Evolutionary conservation across 139 green algal species (phyloP).

Genomic region (Chlamydomonas asymmetrica): DNA sequence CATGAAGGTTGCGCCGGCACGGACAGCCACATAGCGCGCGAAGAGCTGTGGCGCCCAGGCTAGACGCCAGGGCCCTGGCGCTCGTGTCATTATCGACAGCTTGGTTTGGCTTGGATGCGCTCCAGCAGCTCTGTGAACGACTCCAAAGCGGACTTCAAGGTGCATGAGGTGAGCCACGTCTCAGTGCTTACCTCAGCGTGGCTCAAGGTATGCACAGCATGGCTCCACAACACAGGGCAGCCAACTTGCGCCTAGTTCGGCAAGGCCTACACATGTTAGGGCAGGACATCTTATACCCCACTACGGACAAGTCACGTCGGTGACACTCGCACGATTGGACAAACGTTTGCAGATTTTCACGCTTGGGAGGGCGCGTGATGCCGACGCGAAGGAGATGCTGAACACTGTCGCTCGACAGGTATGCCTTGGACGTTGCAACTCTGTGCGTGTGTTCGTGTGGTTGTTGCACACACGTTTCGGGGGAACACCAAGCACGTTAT

Average conservation of each 20-base stretch:
- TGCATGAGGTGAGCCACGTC: conserved; percentile 44
- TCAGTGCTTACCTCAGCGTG: too few relatives aligned
- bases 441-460: neutral
- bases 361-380: neutral
- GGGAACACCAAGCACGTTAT: too few relatives aligned
- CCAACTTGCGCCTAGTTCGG: neutral
- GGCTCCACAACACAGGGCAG: neutral
- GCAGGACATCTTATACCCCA: neutral
- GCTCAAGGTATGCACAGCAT: neutral
- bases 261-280: neutral
- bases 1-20: too few relatives aligned
- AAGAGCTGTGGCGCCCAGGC: too few relatives aligned
- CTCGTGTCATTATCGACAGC: too few relatives aligned
- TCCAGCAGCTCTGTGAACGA: too few relatives aligned
- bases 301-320: neutral
- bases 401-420: conserved; percentile 41
- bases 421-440: too few relatives aligned
- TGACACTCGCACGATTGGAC: neutral
- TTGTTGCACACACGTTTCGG: neutral
- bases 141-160: conserved; percentile 44
- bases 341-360: too few relatives aligned
- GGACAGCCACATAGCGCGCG: too few relatives aligned
- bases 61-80: too few relatives aligned
- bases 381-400: conserved; percentile 59
- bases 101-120: too few relatives aligned